These are phyloP conservation scores for Protea cynaroides DNA, from an alignment of 164 flowering plant species.

Conservation along the genomic window DNA sequence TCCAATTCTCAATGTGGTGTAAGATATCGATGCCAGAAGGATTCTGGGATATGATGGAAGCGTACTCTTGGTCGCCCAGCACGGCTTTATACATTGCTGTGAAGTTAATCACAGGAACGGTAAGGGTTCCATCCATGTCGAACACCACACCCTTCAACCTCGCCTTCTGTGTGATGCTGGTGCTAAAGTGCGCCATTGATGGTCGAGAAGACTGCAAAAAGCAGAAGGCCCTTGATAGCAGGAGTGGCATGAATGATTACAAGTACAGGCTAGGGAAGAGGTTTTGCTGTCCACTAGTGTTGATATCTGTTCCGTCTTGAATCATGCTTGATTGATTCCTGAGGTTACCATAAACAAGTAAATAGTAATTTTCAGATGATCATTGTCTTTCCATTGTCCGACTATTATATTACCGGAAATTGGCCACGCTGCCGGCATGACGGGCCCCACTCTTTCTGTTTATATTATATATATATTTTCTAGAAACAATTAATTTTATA, in stretches of 20 bases:
- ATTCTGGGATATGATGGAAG: constrained; percentile 30
- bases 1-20: constrained; percentile 73
- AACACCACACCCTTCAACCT: constrained; percentile 79
- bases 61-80: constrained; percentile 68
- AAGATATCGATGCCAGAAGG: constrained; percentile 83
- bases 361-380: no score
- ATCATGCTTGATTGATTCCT: no score
- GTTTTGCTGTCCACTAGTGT: no score
- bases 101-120: constrained; percentile 88
- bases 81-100: constrained; percentile 79
- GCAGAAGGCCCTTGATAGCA: constrained; percentile 1
- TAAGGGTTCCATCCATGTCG: constrained; percentile 98
- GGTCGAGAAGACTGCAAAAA: not conserved
- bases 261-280: no score
- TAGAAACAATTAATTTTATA: no score
- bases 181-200: constrained; percentile 9
- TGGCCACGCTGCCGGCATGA: no score
- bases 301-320: no score
- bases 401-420: no score
- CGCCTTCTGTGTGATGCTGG: constrained; percentile 9
- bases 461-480: no score
- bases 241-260: not conserved
- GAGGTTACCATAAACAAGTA: no score
- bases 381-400: no score
- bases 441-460: no score